Conservation (phyloP, 169 alveolate species). For the Cryptosporidium canis region DNA sequence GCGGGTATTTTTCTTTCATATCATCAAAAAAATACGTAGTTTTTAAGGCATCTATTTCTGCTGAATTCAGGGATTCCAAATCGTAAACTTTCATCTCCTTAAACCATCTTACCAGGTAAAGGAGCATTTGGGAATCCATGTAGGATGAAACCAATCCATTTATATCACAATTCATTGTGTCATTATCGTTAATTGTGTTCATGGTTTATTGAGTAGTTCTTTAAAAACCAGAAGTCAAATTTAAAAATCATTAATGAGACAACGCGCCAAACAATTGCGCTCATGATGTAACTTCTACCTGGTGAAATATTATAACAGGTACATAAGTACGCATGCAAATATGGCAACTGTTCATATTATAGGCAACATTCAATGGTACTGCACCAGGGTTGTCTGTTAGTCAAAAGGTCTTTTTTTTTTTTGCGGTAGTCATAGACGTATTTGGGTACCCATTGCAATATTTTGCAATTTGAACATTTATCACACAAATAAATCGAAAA, state of each 20-base stretch:
- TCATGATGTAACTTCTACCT: neutral
- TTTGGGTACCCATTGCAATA: slow-evolving; percentile 5
- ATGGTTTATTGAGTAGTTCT: neutral
- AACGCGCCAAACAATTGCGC: slow-evolving; percentile 54
- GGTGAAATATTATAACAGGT: neutral
- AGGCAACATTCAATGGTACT: no score
- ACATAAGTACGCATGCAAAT: neutral
- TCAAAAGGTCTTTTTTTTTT: neutral
- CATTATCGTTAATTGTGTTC: slow-evolving; percentile 14
- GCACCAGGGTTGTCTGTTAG: neutral
- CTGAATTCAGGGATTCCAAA: slow-evolving; percentile 4
- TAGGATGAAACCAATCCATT: slow-evolving; percentile 37
- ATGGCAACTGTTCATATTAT: no score
- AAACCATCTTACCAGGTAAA: slow-evolving; percentile 50
- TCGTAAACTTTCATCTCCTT: slow-evolving; percentile 16
- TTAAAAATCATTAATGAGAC: slow-evolving; percentile 13
- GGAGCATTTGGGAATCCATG: slow-evolving; percentile 51
- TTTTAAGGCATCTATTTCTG: slow-evolving; percentile 34
- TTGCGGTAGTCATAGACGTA: neutral
- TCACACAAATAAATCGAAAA: neutral
- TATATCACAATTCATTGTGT: neutral
- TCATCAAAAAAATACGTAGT: slow-evolving; percentile 52
- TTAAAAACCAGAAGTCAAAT: neutral
- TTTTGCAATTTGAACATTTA: neutral
- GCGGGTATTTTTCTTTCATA: slow-evolving; percentile 31